Percentiles rank a stretch among this genome's conserved stretches.
Conservation (phyloP, 371 early-diverging fungal species). For the Lichtheimia corymbifera region DNA sequence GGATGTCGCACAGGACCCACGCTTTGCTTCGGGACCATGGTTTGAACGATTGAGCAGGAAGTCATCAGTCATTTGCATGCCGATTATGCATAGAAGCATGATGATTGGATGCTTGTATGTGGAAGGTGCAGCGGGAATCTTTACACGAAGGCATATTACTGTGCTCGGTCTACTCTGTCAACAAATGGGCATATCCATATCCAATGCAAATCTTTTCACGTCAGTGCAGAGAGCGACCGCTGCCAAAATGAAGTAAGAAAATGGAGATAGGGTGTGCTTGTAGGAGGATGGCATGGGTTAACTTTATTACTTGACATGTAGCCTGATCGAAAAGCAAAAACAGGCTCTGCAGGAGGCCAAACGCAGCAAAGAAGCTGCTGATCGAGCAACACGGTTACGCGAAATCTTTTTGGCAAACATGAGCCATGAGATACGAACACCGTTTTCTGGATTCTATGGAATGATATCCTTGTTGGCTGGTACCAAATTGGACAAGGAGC, state of each 20-base stretch:
- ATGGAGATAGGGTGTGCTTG: background rate
- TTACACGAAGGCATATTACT: constrained; percentile 55
- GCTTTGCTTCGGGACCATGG: constrained; percentile 50
- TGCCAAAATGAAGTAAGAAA: constrained; percentile 29
- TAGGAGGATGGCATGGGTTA: background rate
- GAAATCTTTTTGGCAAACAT: constrained; percentile 64
- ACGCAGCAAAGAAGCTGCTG: constrained; percentile 51
- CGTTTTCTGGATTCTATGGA: constrained; percentile 62
- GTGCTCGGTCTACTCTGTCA: constrained; percentile 59
- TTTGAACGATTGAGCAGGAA: constrained; percentile 37
- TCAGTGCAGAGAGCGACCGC: constrained; percentile 46
- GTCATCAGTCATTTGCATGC: constrained; percentile 58
- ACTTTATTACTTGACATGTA: constrained; percentile 1
- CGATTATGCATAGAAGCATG: constrained; percentile 52
- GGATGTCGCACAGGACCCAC: constrained; percentile 36
- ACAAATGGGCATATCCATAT: constrained; percentile 62
- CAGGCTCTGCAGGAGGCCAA: constrained; percentile 45
- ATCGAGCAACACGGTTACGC: constrained; percentile 39
- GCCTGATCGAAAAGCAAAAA: constrained; percentile 52
- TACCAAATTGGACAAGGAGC: constrained; percentile 53
- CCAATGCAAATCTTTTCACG: constrained; percentile 57
- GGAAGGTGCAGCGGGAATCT: constrained; percentile 57
- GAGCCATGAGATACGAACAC: constrained; percentile 58
- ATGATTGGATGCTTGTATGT: constrained; percentile 56
- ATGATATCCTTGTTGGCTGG: constrained; percentile 62